Evolutionary conservation across 2,329 filamentous ascomycete genomes (phyloP), one percentile per base, ranked within the genome.

Genomic region (Dactylellina sp.): DNA sequence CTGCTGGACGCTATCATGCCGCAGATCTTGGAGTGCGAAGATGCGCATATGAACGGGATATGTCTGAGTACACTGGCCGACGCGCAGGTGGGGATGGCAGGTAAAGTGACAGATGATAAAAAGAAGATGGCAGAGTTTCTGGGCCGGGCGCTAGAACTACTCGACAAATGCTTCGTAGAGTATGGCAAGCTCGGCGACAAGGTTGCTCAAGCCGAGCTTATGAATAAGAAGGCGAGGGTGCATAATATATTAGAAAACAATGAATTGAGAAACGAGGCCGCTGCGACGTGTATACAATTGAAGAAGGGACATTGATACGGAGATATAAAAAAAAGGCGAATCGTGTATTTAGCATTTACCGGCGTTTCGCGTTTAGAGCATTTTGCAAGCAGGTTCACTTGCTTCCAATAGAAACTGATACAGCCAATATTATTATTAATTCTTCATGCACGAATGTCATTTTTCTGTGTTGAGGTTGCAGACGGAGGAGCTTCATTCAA

Each of bases 141-240:
- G 78, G 85, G 84, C 6, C 83, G 84, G 61, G 89, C 88, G 0
- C 79, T 87, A 60, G 84, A 84, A 39, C 87, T 88, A 28, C 84
- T 91, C 52, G 87, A 90, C 63, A 85, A 83, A 74, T 87, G 89
- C 0, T 88, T 89, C 76, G 82, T 81, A 70, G 86, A 89, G 75
- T 96, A 87, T 79, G 86, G 88, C 44, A 85, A 84, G 50, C 83
- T 92, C 12, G 88, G 91, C 79, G 91, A 91, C 79, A 82, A 89
- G 12, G 82, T 83, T n/a, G 88, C 88, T 61, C 89, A 91, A 81
- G 89, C 91, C 78, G 90, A 93, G 81, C 88, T 91, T 84, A 86
- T 93, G 82, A 89, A 90, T 18, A 95, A 95, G 84, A 93, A 92
- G 81, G 89, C 91, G 2, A 88, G 88, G 56, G 86, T 96, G 56